Evolutionary conservation across 2,329 filamentous ascomycete species (phyloP).

Genomic region (Phyllosticta citriasiana): DNA sequence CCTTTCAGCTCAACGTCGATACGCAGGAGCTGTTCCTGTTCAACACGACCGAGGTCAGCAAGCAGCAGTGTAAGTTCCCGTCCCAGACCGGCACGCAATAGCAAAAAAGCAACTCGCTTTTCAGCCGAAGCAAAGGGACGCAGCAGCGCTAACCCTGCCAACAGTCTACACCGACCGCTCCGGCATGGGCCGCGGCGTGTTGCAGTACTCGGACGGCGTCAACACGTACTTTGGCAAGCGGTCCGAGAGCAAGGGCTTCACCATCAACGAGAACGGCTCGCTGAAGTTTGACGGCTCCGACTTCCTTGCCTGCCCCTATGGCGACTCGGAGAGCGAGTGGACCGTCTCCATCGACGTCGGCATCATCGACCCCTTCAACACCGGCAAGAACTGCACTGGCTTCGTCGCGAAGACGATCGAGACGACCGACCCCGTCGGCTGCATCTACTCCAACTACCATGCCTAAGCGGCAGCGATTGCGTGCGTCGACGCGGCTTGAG

Average conservation of each 20-base stretch:
- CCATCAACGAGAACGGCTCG: background rate
- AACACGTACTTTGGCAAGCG: background rate
- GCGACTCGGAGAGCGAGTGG: background rate
- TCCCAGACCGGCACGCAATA: background rate
- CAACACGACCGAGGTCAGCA: background rate
- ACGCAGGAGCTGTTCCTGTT: background rate
- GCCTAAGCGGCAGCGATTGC: too few species aligned
- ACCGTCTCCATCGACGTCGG: background rate
- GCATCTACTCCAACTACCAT: background rate
- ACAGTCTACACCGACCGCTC: slow-evolving; percentile 1
- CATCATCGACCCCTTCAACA: background rate
- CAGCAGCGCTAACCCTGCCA: background rate
- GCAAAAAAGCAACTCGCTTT: background rate
- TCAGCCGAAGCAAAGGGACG: background rate
- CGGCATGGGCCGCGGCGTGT: slow-evolving; percentile 1
- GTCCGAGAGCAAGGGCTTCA: background rate
- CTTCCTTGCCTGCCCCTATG: background rate
- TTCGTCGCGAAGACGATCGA: background rate
- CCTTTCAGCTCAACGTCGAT: background rate
- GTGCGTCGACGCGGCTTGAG: background rate
- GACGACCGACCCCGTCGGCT: background rate
- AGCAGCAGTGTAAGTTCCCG: background rate
- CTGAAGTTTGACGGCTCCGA: slow-evolving; percentile 1
- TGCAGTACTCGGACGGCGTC: background rate
- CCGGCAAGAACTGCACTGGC: background rate